These are phyloP conservation scores for Kuraishia cidri DNA, from an alignment of 805 yeast genomes.

Conservation along the genomic window DNA sequence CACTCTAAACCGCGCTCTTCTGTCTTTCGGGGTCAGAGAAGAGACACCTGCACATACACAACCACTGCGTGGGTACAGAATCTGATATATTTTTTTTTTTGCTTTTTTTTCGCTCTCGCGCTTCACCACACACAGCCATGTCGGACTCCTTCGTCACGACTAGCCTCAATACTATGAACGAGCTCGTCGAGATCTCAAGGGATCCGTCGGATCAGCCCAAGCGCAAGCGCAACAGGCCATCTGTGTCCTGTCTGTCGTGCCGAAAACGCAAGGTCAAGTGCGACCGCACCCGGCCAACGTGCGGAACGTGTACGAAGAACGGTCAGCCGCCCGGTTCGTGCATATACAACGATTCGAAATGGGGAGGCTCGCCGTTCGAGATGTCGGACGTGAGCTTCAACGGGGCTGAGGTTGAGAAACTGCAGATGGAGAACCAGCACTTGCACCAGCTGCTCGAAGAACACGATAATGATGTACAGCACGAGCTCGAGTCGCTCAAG, in stretches of 20 bases:
- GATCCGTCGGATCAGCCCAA: constrained; percentile 6
- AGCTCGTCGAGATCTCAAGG: constrained; percentile 8
- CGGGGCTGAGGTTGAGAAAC: neutral
- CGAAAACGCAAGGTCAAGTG: constrained; percentile 37
- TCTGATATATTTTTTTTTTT: too few relatives aligned
- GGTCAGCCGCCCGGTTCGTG: constrained; percentile 12
- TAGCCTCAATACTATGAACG: constrained; percentile 9
- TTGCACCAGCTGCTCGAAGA: constrained; percentile 1
- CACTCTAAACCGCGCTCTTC: too few relatives aligned
- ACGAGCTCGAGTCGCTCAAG: neutral
- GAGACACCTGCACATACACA: too few relatives aligned
- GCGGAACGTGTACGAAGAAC: constrained; percentile 20
- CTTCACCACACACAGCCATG: too few relatives aligned
- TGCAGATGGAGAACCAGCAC: neutral
- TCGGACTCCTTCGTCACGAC: constrained; percentile 8
- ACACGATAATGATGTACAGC: neutral
- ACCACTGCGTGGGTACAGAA: too few relatives aligned
- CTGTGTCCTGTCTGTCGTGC: constrained; percentile 37
- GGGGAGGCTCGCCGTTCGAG: neutral
- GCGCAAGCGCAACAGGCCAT: constrained; percentile 28
- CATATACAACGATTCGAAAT: constrained; percentile 1
- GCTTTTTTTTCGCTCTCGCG: too few relatives aligned
- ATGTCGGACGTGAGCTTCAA: neutral
- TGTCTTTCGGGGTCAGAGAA: too few relatives aligned
- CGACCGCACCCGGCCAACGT: constrained; percentile 22